These are phyloP conservation scores for Eucalyptus marginata DNA, from an alignment of 345 rosid species.

Conservation along the genomic window DNA sequence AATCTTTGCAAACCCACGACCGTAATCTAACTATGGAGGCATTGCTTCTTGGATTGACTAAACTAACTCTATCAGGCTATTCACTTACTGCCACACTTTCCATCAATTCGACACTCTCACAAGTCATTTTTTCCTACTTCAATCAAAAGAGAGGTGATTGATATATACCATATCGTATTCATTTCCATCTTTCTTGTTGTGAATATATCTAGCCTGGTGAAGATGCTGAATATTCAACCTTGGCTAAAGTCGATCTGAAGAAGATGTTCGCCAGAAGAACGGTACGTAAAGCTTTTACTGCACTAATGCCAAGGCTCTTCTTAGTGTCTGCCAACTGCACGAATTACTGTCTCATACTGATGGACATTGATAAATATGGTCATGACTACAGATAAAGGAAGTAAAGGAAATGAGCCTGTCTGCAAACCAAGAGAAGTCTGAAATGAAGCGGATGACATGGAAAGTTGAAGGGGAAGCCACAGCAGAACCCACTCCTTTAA, in stretches of 20 bases:
- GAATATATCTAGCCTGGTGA: slow-evolving; percentile 38
- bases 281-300: slow-evolving; percentile 10
- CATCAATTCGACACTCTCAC: neutral
- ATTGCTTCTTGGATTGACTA: neutral
- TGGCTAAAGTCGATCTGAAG: slow-evolving; percentile 64
- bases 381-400: slow-evolving; percentile 33
- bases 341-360: neutral
- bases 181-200: neutral
- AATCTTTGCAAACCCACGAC: neutral
- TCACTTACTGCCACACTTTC: neutral
- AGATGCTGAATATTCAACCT: slow-evolving; percentile 33
- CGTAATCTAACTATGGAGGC: neutral
- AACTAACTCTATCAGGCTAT: neutral
- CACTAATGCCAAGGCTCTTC: neutral
- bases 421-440: slow-evolving; percentile 51
- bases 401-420: slow-evolving; percentile 68
- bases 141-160: neutral
- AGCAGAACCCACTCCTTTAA: neutral
- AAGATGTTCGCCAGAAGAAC: slow-evolving; percentile 44
- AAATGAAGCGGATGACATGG: slow-evolving; percentile 57
- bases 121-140: neutral
- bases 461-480: slow-evolving; percentile 40
- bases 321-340: neutral
- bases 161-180: neutral
- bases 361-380: neutral